These are phyloP conservation scores for Cercospora citrullina DNA, from an alignment of 2,329 filamentous ascomycete species.

Conservation along the genomic window DNA sequence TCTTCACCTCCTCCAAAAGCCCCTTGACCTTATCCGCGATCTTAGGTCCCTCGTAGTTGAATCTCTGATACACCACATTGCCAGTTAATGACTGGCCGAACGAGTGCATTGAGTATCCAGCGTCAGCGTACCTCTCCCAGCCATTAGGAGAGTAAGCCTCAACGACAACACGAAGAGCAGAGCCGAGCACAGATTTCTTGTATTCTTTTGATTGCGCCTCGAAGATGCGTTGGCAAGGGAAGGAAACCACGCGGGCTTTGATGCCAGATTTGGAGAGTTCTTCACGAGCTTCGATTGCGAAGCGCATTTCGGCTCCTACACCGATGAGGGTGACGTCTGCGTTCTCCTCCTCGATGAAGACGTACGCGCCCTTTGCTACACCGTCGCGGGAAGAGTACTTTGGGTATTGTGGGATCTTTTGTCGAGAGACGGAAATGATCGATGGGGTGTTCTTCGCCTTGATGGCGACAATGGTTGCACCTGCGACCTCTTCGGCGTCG, in stretches of 20 bases:
- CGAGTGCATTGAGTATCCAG: slow-evolving; percentile 54
- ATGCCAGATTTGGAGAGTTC: slow-evolving; percentile 41
- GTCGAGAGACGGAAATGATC: slow-evolving; percentile 49
- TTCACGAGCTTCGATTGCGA: slow-evolving; percentile 48
- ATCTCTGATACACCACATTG: slow-evolving; percentile 56
- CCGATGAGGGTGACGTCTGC: slow-evolving; percentile 52
- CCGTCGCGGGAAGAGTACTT: slow-evolving; percentile 41
- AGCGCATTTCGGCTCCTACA: slow-evolving; percentile 53
- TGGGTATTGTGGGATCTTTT: slow-evolving; percentile 44
- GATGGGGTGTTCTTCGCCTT: slow-evolving; percentile 42
- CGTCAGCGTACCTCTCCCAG: slow-evolving; percentile 63
- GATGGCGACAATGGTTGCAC: slow-evolving; percentile 46
- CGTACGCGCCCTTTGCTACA: slow-evolving; percentile 46
- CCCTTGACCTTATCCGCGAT: slow-evolving; percentile 46
- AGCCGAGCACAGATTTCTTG: slow-evolving; percentile 49
- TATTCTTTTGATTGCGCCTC: slow-evolving; percentile 50
- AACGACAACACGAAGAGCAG: slow-evolving; percentile 52
- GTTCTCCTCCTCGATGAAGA: slow-evolving; percentile 41
- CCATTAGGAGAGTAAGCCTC: slow-evolving; percentile 60
- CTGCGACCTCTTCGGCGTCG: slow-evolving; percentile 43
- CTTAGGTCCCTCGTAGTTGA: slow-evolving; percentile 53
- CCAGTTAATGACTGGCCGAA: slow-evolving; percentile 60
- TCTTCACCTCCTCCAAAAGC: slow-evolving; percentile 42
- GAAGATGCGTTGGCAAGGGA: slow-evolving; percentile 54
- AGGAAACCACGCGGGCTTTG: slow-evolving; percentile 50